Conservation (phyloP, 306 rosid genomes). For the apple (Malus domestica) region DNA sequence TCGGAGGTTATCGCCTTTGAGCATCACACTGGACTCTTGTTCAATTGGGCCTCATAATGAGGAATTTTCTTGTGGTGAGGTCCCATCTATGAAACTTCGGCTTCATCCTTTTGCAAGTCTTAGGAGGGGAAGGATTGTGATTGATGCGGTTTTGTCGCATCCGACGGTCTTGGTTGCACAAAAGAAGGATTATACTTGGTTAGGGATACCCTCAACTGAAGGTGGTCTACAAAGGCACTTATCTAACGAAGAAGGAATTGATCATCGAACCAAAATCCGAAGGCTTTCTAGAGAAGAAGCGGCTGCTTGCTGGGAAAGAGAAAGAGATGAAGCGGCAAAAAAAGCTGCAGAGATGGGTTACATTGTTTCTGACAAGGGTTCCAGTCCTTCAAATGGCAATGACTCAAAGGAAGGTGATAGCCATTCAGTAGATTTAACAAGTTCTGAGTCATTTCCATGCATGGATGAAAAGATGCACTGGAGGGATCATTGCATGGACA, state of each 20-base stretch:
- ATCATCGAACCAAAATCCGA: conserved; percentile 58
- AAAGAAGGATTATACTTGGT: conserved; percentile 82
- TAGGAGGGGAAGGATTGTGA: conserved; percentile 80
- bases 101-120: conserved; percentile 70
- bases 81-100: conserved; percentile 58
- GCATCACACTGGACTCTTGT: conserved; percentile 78
- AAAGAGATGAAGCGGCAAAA: conserved; percentile 65
- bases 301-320: conserved; percentile 32
- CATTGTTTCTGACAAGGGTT: conserved; percentile 43
- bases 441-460: conserved; percentile 40
- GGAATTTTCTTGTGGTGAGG: conserved; percentile 88
- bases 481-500: conserved; percentile 67
- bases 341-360: conserved; percentile 76
- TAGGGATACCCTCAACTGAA: conserved; percentile 66
- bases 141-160: conserved; percentile 74
- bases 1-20: conserved; percentile 66
- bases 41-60: conserved; percentile 69
- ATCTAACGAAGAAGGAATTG: conserved; percentile 73
- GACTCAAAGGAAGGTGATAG: conserved; percentile 30
- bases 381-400: conserved; percentile 29
- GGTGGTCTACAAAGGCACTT: conserved; percentile 31
- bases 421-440: conserved; percentile 24
- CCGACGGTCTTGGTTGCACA: conserved; percentile 65
- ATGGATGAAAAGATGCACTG: conserved; percentile 53
- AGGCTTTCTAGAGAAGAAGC: conserved; percentile 70